Base-by-base conservation (phyloP, 805 yeast species). In the Yarrowia deformans region DNA sequence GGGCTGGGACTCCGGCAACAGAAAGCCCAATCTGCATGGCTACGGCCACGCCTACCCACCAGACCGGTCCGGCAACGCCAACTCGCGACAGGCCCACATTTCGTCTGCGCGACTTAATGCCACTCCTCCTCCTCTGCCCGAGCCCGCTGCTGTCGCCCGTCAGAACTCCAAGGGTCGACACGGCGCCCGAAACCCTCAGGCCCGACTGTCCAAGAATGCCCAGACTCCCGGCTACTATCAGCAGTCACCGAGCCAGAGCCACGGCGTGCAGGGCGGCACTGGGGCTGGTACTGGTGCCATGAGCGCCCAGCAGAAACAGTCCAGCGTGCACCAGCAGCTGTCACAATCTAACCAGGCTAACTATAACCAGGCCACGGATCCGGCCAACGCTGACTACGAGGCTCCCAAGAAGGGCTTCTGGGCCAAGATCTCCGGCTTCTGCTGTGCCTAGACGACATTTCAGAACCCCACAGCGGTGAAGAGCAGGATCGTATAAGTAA, bases 41-140 rank as follows among this genome's bases (percentile, higher is more conserved):
- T 93, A 93, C 78, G 98, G 98, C 43, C 95, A 93, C 78, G 97
- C 97, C 71, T 90, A 88, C 74, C 97, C 97, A 69, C 89, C 89
- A 66, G 68, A 63, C 68, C 56, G 68, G 39, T 48, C 56, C 37
- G 56, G 56, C 56, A 49, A 48, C 55, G 56, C 56, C 10, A 63
- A 63, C 56, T 63, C 68, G 45, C 55, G 68, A 39, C 77, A 75
- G 67, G 74, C 75, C 19, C 78, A 77, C 69, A 72, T 75, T 42
- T 72, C 77, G 18, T 73, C 76, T 37, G 76, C 78, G 34, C 77
- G 80, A 58, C 76, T 82, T 70, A 83, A 82, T 72, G 83, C 84
- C 60, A 81, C 84, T n/a, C 73, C 72, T 34, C 72, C 71, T 34
- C 75, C 72, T 67, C 78, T 78, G 14, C 74, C 79, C 18, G 77